Evolutionary conservation across 2,329 filamentous ascomycete genomes (phyloP), one percentile per base, ranked within the genome.

Genomic region (Aureobasidium pullulans): DNA sequence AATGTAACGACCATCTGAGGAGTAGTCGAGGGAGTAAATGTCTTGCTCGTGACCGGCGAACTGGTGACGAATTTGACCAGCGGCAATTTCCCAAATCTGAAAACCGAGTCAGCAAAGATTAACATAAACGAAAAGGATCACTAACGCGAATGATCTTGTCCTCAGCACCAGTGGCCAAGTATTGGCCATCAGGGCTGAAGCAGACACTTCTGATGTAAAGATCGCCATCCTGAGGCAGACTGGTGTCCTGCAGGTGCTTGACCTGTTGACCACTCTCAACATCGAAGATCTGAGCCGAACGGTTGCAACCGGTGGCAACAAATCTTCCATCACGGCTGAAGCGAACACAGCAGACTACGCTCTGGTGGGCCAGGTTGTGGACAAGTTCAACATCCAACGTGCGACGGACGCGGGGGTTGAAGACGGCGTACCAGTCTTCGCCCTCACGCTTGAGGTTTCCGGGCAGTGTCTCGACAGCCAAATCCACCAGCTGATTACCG

Each of bases 251-350:
- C 36, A 97, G 79, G 61, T 94, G 87, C 65, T 90, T 94, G 57
- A 97, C 85, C 72, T 93, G 94, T 66, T 90, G 84, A 59, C 94
- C 94, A 15, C 84, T 88, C 67, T 84, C 81, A 43, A 97, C 93
- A 65, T 99, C 94, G 73, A 94, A 99, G 68, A 99, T 99, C 75
- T 97, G 93, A n/a, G 94, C 94, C n/a, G 91, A 96, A 64, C 92
- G 82, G 75, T 99, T 99, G 80, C 94, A 97, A 44, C 94, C 94
- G 5, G 94, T 99, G 7, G 94, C 94, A 59, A 99, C 89, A 67
- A 90, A 96, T 70, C 96, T 92, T 66, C 94, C 94, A 70, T 99
- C 94, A 59, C 89, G 84, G 72, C 93, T 97, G 79, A 99, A 99
- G 61, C 94, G 84, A 37, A 99, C 94, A 72, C 94, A 99, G 81